Evolutionary conservation across 495 filamentous ascomycete species (phyloP).

Genomic region (Hamigera avellanea): DNA sequence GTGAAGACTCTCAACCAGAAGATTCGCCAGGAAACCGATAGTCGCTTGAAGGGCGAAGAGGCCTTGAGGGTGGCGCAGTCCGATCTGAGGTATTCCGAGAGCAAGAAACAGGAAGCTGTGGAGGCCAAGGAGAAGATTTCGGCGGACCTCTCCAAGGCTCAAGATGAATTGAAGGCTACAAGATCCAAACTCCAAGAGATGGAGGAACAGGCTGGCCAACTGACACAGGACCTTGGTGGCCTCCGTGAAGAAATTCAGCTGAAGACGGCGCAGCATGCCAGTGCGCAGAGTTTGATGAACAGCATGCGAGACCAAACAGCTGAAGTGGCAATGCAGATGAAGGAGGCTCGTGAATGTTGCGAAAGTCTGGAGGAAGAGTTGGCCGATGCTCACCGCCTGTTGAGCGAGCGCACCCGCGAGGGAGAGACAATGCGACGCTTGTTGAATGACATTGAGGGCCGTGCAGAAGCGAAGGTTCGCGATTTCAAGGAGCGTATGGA

Average conservation of each 20-base stretch:
- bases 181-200: constrained; percentile 54
- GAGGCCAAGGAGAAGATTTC: constrained; percentile 57
- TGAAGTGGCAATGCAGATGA: constrained; percentile 86
- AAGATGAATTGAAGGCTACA: constrained; percentile 55
- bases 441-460: constrained; percentile 73
- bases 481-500: constrained; percentile 91
- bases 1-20: constrained; percentile 65
- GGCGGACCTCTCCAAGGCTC: constrained; percentile 54
- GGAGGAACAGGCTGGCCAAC: constrained; percentile 54
- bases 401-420: constrained; percentile 88
- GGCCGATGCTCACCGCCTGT: constrained; percentile 71
- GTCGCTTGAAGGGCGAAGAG: constrained; percentile 65
- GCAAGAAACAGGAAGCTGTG: constrained; percentile 62
- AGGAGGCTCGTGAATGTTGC: constrained; percentile 69
- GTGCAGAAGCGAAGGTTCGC: constrained; percentile 64
- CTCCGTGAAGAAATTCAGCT: constrained; percentile 73
- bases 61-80: constrained; percentile 54
- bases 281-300: constrained; percentile 70
- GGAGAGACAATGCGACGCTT: constrained; percentile 90
- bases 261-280: constrained; percentile 74
- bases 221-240: constrained; percentile 51
- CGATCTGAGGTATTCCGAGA: constrained; percentile 62
- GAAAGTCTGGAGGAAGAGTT: constrained; percentile 93
- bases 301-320: constrained; percentile 87
- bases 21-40: constrained; percentile 60